Evolutionary conservation across 345 rosid genomes (phyloP).

Genomic region (Boechera stricta): DNA sequence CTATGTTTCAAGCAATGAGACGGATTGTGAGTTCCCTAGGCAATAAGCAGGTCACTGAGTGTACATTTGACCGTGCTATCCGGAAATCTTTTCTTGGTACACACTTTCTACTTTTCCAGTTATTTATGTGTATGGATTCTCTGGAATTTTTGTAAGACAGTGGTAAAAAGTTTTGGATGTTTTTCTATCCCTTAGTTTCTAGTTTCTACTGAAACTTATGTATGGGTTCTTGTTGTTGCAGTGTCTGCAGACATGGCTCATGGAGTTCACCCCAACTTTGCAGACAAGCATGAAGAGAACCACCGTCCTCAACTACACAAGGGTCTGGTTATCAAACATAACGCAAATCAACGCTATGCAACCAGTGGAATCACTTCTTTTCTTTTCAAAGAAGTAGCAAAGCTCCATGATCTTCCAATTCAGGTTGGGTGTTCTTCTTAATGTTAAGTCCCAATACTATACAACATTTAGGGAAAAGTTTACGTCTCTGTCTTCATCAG

Average conservation of each 20-base stretch:
- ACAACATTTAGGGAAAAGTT: background rate
- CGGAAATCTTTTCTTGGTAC: conserved; percentile 88
- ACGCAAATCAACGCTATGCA: conserved; percentile 95
- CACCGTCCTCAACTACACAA: conserved; percentile 90
- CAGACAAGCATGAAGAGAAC: conserved; percentile 88
- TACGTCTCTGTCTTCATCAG: background rate
- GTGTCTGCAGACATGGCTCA: conserved; percentile 99
- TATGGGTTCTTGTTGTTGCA: conserved; percentile 42
- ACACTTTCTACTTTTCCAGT: conserved; percentile 4
- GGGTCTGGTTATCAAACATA: conserved; percentile 94
- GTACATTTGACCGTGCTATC: conserved; percentile 75
- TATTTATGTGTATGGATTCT: background rate
- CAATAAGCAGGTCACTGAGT: conserved; percentile 58
- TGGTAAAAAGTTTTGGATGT: background rate
- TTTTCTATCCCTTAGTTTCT: background rate
- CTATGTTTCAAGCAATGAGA: conserved; percentile 94
- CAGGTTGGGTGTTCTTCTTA: conserved; percentile 59
- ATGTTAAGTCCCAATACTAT: conserved; percentile 9
- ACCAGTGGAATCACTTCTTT: conserved; percentile 90
- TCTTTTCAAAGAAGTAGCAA: conserved; percentile 91
- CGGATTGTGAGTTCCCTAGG: conserved; percentile 75
- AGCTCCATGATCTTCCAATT: conserved; percentile 75
- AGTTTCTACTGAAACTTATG: conserved; percentile 18
- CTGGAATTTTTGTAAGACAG: background rate
- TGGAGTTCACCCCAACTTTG: conserved; percentile 89